Percentiles rank a stretch among this genome's conserved stretches.
Evolutionary conservation across 2,329 filamentous ascomycete species (phyloP).

Genomic region (Nemania sp.): DNA sequence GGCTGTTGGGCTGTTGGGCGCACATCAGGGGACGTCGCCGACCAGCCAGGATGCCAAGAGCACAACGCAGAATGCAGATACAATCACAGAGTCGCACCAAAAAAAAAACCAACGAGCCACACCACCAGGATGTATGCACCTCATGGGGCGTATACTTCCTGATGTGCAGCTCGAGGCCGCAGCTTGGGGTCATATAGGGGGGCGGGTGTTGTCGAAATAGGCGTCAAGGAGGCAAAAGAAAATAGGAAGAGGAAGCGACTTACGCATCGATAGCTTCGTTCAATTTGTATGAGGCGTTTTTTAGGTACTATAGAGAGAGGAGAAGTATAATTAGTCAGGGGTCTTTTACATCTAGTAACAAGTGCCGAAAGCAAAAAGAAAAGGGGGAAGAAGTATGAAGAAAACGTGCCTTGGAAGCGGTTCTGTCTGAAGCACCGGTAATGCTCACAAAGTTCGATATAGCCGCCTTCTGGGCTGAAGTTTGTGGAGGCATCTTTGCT

Average conservation of each 20-base stretch:
- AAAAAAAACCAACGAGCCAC: no score
- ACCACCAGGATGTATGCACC: no score
- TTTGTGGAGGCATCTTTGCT: slow-evolving; percentile 33
- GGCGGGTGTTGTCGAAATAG: neutral
- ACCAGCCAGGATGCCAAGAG: no score
- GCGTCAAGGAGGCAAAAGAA: slow-evolving; percentile 15
- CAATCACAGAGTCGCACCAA: no score
- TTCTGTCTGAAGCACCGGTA: slow-evolving; percentile 37
- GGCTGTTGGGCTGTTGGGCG: no score
- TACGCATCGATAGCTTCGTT: slow-evolving; percentile 60
- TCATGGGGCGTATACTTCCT: no score
- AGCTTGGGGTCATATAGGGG: neutral
- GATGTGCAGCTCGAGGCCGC: no score
- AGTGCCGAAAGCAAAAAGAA: neutral
- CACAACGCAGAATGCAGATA: no score
- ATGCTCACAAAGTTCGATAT: slow-evolving; percentile 37
- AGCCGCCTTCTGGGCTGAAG: slow-evolving; percentile 34
- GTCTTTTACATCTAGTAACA: no score
- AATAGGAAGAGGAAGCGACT: no score
- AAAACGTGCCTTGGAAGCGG: slow-evolving; percentile 32
- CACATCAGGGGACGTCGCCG: no score
- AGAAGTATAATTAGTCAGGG: slow-evolving; percentile 3
- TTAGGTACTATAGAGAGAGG: slow-evolving; percentile 36
- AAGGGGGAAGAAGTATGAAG: neutral
- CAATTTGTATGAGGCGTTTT: slow-evolving; percentile 52